Evolutionary conservation across 768 basidiomycete genomes (phyloP), one percentile per base, ranked within the genome.

Genomic region (Macrocybe gigantea): DNA sequence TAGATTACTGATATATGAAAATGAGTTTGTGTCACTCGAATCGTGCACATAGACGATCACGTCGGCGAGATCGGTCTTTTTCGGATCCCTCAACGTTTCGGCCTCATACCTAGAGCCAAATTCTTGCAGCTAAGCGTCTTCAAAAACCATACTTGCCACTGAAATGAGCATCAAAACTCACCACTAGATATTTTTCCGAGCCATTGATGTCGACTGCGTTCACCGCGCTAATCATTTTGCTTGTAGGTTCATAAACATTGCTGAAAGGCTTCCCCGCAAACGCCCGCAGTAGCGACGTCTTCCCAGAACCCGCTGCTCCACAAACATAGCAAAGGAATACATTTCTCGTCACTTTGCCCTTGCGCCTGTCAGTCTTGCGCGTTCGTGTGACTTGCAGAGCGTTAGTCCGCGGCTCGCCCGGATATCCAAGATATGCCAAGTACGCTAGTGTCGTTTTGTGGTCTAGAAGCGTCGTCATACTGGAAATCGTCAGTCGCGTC

Each of bases 11-110:
- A 99, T 93, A 68, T 98, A 96, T 41, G 92, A 94, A 64, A 99
- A 99, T 7, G 93, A 96, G 68, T 99, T 98, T 36, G 95, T 97
- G 63, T 99, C 95, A 61, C 91, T 93, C 41, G 94, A 97, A 67
- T 99, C 95, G 59, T 97, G 84, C 32, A 97, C 93, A 62, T 95
- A 97, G 53, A 94, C 79, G 51, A 97, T 88, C 37, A 97, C 90
- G 66, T 99, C 95, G 13, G 90, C 91, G 39, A 89, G 68, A 62
- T 96, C 94, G 32, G 85, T 83, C 70, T 93, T 96, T 72, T 92
- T 95, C 35, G 83, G 75, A 64, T 86, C 92, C 51, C 93, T 80
- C 48, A 98, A 69, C 7, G 81, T 85, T 64, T 97, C 95, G 0
- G 88, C 77, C 66, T 99, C 95, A 57, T 95, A 96, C 63, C 86